phyloP scores from a whole-genome alignment of 163 green algal species.

The Coccomyxa subellipsoidea region DNA sequence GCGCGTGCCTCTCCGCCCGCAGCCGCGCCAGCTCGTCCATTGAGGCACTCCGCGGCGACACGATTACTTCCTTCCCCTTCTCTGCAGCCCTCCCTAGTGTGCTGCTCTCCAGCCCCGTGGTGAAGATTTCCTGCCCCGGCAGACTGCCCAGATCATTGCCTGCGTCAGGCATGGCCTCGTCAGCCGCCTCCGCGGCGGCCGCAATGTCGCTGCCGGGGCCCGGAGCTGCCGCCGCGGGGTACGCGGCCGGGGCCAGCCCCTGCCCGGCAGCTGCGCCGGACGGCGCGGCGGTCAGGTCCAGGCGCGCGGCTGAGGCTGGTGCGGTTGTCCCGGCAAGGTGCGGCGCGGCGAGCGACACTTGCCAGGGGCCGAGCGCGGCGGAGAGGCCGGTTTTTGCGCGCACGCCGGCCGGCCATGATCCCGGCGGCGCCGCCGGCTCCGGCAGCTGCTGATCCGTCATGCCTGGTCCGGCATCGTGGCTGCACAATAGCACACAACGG shows the following conservation, averaged over 20 bases:
- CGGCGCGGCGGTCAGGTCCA: not conserved
- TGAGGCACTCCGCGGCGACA: not conserved
- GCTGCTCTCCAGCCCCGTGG: too few relatives aligned
- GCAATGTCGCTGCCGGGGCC: too few relatives aligned
- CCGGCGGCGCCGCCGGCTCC: not conserved
- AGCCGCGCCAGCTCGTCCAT: not conserved
- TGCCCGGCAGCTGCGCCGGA: not conserved
- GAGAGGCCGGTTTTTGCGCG: not conserved
- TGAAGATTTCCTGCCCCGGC: too few relatives aligned
- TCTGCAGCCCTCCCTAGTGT: not conserved
- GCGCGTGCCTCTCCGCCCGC: not conserved
- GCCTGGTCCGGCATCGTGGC: not conserved
- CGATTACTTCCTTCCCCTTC: not conserved
- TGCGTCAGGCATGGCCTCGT: not conserved
- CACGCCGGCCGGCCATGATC: not conserved
- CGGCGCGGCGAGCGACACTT: not conserved
- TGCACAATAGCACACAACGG: not conserved
- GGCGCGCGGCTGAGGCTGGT: too few relatives aligned
- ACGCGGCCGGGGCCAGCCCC: too few relatives aligned
- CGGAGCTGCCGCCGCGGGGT: too few relatives aligned
- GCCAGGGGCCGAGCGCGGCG: not conserved
- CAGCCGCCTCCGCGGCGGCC: too few relatives aligned
- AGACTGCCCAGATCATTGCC: not conserved
- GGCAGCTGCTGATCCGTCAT: not conserved
- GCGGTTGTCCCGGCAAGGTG: not conserved